These are phyloP conservation scores for Cercis canadensis DNA, from an alignment of 306 rosid species.

Conservation along the genomic window DNA sequence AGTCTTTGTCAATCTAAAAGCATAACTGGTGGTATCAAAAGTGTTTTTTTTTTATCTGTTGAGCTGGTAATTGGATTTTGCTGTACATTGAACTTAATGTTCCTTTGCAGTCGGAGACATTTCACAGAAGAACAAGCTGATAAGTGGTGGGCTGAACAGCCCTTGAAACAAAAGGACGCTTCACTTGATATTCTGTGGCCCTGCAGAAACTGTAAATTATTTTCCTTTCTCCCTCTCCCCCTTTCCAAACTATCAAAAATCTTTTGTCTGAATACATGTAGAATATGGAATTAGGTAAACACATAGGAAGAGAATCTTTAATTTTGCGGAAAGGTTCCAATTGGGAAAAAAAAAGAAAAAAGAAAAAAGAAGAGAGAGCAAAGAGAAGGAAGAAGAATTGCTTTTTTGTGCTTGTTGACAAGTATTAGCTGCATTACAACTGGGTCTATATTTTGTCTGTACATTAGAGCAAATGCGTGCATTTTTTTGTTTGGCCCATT, in stretches of 20 bases:
- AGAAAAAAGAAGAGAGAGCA: no score
- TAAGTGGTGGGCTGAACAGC: constrained; percentile 91
- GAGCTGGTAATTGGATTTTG: constrained; percentile 25
- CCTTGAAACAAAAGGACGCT: constrained; percentile 29
- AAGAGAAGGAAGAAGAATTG: constrained; percentile 18
- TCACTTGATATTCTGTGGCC: constrained; percentile 26
- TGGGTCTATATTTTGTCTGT: constrained; percentile 11
- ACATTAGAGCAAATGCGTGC: constrained; percentile 26
- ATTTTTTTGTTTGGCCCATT: constrained; percentile 29
- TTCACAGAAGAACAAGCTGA: constrained; percentile 85
- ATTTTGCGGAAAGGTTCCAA: constrained; percentile 34
- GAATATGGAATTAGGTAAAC: constrained; percentile 42
- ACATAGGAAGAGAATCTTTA: constrained; percentile 30
- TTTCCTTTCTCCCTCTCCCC: constrained; percentile 37
- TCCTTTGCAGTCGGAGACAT: constrained; percentile 78
- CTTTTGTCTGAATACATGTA: constrained; percentile 38
- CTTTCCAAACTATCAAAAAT: constrained; percentile 9
- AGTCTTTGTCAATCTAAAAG: no score
- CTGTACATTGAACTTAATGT: constrained; percentile 34
- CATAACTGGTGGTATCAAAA: no score
- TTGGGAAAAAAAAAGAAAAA: constrained; percentile 15
- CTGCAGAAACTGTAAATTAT: constrained; percentile 54
- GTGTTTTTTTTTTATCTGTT: constrained; percentile 17
- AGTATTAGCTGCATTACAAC: constrained; percentile 34
- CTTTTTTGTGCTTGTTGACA: constrained; percentile 26